Conservation (phyloP, 768 basidiomycete genomes). For the Mycena vitilis region DNA sequence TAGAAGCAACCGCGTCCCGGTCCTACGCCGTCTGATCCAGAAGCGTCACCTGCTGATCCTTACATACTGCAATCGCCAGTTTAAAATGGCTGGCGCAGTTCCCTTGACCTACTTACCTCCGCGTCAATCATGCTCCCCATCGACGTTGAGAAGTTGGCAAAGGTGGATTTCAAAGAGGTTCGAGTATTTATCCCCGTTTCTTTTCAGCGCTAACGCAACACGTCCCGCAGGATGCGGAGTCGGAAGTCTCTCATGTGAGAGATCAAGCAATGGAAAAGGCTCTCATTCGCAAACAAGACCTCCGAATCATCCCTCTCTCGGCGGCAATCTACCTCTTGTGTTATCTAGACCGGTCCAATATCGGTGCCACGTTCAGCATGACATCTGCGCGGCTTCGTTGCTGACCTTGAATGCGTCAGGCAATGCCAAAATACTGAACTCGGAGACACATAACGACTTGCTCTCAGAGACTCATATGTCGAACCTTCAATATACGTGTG, state of each 20-base stretch:
- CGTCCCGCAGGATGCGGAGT: slow-evolving; percentile 13
- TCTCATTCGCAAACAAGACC: slow-evolving; percentile 24
- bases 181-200: background rate
- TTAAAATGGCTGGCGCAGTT: too few species aligned
- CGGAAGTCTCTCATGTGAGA: slow-evolving; percentile 7
- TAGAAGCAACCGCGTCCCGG: too few species aligned
- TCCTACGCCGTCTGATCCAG: too few species aligned
- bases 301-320: slow-evolving; percentile 23
- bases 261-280: slow-evolving; percentile 10
- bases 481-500: slow-evolving; percentile 45
- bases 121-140: too few species aligned
- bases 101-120: too few species aligned
- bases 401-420: slow-evolving; percentile 17
- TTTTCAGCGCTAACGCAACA: background rate
- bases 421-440: slow-evolving; percentile 50
- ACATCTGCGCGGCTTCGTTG: background rate
- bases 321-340: slow-evolving; percentile 21
- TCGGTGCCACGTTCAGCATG: slow-evolving; percentile 3
- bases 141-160: too few species aligned
- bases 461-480: slow-evolving; percentile 43
- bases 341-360: slow-evolving; percentile 25
- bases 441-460: slow-evolving; percentile 45
- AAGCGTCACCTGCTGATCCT: too few species aligned
- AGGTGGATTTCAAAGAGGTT: background rate
- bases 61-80: too few species aligned